Conservation (phyloP, 2,329 filamentous ascomycete genomes). For the Penicillium fuscoglaucum region DNA sequence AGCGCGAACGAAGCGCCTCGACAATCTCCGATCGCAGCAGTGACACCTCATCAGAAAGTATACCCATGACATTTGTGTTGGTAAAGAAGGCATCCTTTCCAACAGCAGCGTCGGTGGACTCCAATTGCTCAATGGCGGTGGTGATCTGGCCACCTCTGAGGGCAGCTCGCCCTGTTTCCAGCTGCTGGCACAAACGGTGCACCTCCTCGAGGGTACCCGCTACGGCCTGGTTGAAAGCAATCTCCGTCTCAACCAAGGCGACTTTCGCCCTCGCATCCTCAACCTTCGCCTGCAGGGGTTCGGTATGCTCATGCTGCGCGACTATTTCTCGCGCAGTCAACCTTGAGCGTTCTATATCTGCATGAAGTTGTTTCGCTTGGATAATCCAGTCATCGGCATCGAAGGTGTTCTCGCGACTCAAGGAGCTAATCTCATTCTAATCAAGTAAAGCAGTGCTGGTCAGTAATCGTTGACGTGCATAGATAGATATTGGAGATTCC, state of each 20-base stretch:
- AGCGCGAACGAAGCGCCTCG: slow-evolving; percentile 67
- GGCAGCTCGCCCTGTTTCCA: slow-evolving; percentile 50
- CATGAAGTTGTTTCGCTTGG: slow-evolving; percentile 79
- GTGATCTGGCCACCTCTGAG: slow-evolving; percentile 48
- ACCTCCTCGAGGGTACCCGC: slow-evolving; percentile 53
- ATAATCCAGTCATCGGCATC: slow-evolving; percentile 84
- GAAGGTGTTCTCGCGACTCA: slow-evolving; percentile 74
- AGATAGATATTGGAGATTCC: background rate
- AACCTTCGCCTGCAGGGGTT: slow-evolving; percentile 62
- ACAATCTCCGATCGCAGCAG: slow-evolving; percentile 67
- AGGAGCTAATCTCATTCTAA: slow-evolving; percentile 69
- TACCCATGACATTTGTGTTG: slow-evolving; percentile 44
- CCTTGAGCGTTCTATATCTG: slow-evolving; percentile 79
- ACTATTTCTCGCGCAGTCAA: slow-evolving; percentile 79
- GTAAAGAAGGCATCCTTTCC: slow-evolving; percentile 31
- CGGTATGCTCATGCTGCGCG: slow-evolving; percentile 69
- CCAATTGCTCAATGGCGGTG: slow-evolving; percentile 51
- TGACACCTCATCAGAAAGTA: slow-evolving; percentile 65
- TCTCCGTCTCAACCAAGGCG: slow-evolving; percentile 57
- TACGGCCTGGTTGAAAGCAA: slow-evolving; percentile 59
- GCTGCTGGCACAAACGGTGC: slow-evolving; percentile 49
- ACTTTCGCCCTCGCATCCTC: slow-evolving; percentile 61
- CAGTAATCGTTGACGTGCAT: background rate
- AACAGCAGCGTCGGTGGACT: slow-evolving; percentile 42
- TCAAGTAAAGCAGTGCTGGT: slow-evolving; percentile 7